Evolutionary conservation across 495 filamentous ascomycete species (phyloP), one percentile per base, ranked within the genome.

Genomic region (Eremomyces bilateralis): DNA sequence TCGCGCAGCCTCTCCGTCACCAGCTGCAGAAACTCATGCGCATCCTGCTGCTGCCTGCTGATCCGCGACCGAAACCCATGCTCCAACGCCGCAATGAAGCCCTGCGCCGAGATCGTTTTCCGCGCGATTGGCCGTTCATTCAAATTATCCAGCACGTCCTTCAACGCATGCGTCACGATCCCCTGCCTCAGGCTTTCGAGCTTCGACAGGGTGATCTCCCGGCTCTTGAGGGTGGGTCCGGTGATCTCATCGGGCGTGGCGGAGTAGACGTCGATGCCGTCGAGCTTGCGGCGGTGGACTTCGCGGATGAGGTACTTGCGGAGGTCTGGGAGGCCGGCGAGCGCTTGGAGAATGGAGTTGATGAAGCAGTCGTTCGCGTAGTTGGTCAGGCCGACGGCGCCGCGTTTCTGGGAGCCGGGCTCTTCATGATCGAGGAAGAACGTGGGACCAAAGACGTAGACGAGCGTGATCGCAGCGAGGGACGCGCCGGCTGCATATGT

Each of bases 311-410:
- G 58, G 48, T 93, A 95, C 21, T 82, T 53, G 18, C 90, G 75
- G 42, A 99, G 63, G 44, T 95, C 82, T 2, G 74, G 76, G n/a
- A 95, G 62, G 1, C 88, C 88, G n/a, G 90, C 85, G 15, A 99
- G 63, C 0, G 80, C 82, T 57, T 99, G 88, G 21, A 95, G 65
- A 16, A 91, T 76, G 16, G 84, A 93, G 54, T 99, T 99, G 60
- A 99, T 94, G 60, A 95, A 99, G 61, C 88, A 99, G 54, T 99
- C 90, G 59, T 95, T 95, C 38, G 84, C 90, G 3, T 81, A 68
- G 47, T 99, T 99, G 12, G 63, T 61, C 18, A 99, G 64, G 29
- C 88, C 88, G 15, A 99, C 84, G 29, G 83, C 76, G 39, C 78
- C 78, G 51, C 81, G 84, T 56, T 85, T 91, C 32, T 79, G 70